Evolutionary conservation across 441 rosid genomes (phyloP), one percentile per base, ranked within the genome.

Genomic region (Gossypium lobatum): DNA sequence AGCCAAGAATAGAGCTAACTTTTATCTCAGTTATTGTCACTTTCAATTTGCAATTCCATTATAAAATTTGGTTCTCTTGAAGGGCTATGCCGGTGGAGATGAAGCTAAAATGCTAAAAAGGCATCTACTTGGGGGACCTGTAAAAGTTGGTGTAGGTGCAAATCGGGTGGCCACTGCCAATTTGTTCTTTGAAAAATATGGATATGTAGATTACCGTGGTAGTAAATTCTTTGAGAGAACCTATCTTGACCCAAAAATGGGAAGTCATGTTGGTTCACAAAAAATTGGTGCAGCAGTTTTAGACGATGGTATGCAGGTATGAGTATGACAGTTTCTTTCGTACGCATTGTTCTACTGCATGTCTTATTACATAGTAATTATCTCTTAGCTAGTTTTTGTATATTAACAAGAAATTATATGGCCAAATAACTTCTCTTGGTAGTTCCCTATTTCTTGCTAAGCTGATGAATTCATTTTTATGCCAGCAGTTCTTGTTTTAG

Each of bases 291-390:
- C 72, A 26, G 84, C 79, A 7, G 72, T 93, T 76, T 81, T 93
- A 46, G 98, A 91, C 82, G 97, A 91, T 76, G 98, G 97, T 71
- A 88, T 93, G 98, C 98, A 93, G 98, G 98, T 91, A 73, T 25
- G 21, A n/a, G 98, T 91, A 73, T 20, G 26, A n/a, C 28, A 1
- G 7, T 23, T 64, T 42, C 70, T 42, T 6, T 64, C 10, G 10
- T 20, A 4, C 2, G 17, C 25, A 25, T 53, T 57, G 62, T 57
- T 57, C 62, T 20, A 11, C 52, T n/a, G 42, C 16, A 25, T 34
- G 61, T 73, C 28, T 69, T n/a, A 13, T 50, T 31, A 58, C 9
- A 1, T 23, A 6, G 18, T 65, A 34, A 34, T 34, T 34, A 34
- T 34, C 39, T 34, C 39, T 34, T 34, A 6, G 9, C 39, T 34